phyloP scores from a whole-genome alignment of 768 basidiomycete genomes.

The Boletus patriciae region DNA sequence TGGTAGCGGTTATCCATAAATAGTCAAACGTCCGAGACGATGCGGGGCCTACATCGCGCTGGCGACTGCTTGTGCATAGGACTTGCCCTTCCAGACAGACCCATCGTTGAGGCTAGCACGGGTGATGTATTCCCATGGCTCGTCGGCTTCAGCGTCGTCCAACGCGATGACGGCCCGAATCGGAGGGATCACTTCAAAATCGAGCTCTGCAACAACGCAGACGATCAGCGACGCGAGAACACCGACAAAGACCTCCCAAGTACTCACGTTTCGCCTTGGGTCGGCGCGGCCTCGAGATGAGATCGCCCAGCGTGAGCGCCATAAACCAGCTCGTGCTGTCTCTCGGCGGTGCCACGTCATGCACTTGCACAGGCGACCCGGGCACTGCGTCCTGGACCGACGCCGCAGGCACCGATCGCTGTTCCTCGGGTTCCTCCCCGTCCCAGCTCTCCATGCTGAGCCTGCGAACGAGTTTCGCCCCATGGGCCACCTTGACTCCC shows the following conservation, averaged over 20 bases:
- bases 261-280: conserved; percentile 29
- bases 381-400: neutral
- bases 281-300: conserved; percentile 25
- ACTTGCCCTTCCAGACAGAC: conserved; percentile 32
- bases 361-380: neutral
- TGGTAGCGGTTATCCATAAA: conserved; percentile 2
- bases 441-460: conserved; percentile 33
- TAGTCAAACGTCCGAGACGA: neutral
- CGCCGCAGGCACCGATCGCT: neutral
- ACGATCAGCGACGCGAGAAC: neutral
- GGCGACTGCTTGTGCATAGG: conserved; percentile 31
- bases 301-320: conserved; percentile 28
- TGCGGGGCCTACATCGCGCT: conserved; percentile 20
- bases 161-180: conserved; percentile 34
- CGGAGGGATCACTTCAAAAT: conserved; percentile 33
- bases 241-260: neutral
- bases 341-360: conserved; percentile 5
- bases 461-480: conserved; percentile 23
- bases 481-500: conserved; percentile 21
- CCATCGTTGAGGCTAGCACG: conserved; percentile 30
- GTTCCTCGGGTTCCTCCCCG: conserved; percentile 17
- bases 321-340: conserved; percentile 11
- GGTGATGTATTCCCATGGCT: conserved; percentile 35
- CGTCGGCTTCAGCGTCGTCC: conserved; percentile 30
- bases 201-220: conserved; percentile 17